These are phyloP conservation scores for Draba incana DNA, from an alignment of 345 rosid species.

Conservation along the genomic window DNA sequence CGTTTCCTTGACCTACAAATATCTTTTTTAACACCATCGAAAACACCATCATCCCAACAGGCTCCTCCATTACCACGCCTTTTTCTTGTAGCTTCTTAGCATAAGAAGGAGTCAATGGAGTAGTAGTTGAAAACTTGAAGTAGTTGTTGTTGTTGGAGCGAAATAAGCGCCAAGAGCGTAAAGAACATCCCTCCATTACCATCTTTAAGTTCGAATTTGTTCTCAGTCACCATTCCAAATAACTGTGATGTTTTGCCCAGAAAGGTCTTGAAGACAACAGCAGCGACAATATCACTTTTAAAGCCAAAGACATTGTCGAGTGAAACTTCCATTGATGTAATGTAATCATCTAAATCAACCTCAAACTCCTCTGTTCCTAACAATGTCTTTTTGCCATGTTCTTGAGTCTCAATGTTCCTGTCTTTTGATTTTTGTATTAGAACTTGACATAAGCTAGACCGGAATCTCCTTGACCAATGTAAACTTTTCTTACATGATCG, in stretches of 20 bases:
- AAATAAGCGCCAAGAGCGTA: conserved; percentile 37
- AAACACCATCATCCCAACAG: conserved; percentile 35
- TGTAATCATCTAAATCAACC: conserved; percentile 21
- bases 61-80: conserved; percentile 16
- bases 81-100: conserved; percentile 2
- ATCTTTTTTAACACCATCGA: conserved; percentile 24
- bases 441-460: conserved; percentile 21
- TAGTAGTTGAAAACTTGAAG: no score
- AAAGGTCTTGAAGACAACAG: conserved; percentile 10
- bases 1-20: conserved; percentile 20
- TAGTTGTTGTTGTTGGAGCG: background rate
- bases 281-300: background rate
- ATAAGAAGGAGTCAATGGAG: background rate
- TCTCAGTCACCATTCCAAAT: conserved; percentile 20
- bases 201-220: background rate
- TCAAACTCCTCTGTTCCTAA: conserved; percentile 28
- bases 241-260: conserved; percentile 5
- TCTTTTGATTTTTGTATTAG: conserved; percentile 11
- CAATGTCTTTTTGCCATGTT: conserved; percentile 12
- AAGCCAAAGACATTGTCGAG: conserved; percentile 2
- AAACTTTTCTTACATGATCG: conserved; percentile 18
- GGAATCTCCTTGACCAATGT: conserved; percentile 15
- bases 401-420: background rate
- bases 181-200: conserved; percentile 14
- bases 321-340: conserved; percentile 3